Conservation (phyloP, 139 green algal genomes). For the Spirogloea muscicola region DNA sequence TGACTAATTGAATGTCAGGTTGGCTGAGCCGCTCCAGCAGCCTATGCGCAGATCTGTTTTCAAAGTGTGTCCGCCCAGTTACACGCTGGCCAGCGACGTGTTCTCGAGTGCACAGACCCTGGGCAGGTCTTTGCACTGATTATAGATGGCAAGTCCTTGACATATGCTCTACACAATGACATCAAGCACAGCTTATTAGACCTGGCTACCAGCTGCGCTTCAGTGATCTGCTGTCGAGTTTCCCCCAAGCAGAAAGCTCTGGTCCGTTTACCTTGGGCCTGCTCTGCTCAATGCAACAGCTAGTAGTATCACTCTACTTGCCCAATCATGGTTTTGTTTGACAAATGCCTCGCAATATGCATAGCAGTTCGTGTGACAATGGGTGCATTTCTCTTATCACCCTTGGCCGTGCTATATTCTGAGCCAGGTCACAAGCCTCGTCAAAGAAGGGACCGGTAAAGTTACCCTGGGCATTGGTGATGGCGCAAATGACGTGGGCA, state of each 20-base stretch:
- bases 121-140: constrained; percentile 9
- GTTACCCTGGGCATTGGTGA: constrained; percentile 93
- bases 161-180: constrained; percentile 11
- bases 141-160: constrained; percentile 39
- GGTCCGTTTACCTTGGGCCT: no score
- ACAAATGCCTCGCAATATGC: neutral
- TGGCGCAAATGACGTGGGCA: constrained; percentile 97
- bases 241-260: constrained; percentile 57
- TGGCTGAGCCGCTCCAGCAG: no score
- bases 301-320: no score
- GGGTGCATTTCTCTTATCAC: neutral
- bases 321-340: neutral
- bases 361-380: neutral
- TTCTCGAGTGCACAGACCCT: neutral
- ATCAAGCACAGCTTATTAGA: constrained; percentile 48
- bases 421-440: constrained; percentile 57
- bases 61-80: no score
- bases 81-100: no score
- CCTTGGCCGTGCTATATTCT: neutral
- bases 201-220: constrained; percentile 62
- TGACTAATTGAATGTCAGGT: no score
- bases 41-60: no score
- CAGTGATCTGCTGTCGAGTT: constrained; percentile 76
- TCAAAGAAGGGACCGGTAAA: constrained; percentile 53
- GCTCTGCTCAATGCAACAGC: no score